These are phyloP conservation scores for Linnemannia schmuckeri DNA, from an alignment of 192 early-diverging fungal species.

Conservation along the genomic window DNA sequence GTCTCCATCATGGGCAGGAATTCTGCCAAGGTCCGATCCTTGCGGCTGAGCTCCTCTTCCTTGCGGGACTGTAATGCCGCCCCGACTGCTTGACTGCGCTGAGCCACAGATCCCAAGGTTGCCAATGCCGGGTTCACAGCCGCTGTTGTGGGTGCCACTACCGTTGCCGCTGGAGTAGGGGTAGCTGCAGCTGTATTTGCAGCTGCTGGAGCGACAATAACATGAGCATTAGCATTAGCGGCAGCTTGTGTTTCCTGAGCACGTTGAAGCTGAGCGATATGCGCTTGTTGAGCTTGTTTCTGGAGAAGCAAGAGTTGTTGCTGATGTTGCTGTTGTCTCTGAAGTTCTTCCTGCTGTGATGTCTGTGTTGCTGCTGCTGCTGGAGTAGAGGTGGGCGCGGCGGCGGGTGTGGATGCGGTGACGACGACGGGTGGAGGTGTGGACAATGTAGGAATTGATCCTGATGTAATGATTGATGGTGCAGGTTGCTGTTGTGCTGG, in stretches of 20 bases:
- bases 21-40: slow-evolving; percentile 85
- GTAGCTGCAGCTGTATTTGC: neutral
- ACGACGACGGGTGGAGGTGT: neutral
- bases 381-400: neutral
- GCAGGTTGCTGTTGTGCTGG: neutral
- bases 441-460: neutral
- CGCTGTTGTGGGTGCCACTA: neutral
- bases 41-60: slow-evolving; percentile 68
- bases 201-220: neutral
- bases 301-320: slow-evolving; percentile 19
- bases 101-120: slow-evolving; percentile 18
- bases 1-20: slow-evolving; percentile 90
- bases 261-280: slow-evolving; percentile 26
- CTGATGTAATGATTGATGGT: neutral
- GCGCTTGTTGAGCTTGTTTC: slow-evolving; percentile 39
- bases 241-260: slow-evolving; percentile 12
- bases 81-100: slow-evolving; percentile 34
- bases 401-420: neutral
- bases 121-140: neutral
- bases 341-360: slow-evolving; percentile 2
- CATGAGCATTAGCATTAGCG: neutral
- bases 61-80: slow-evolving; percentile 52
- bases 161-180: neutral
- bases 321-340: slow-evolving; percentile 19
- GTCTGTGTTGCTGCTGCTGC: neutral